Base-by-base conservation (phyloP, 352 stramenopile species). In the Globisporangium irregulare region DNA sequence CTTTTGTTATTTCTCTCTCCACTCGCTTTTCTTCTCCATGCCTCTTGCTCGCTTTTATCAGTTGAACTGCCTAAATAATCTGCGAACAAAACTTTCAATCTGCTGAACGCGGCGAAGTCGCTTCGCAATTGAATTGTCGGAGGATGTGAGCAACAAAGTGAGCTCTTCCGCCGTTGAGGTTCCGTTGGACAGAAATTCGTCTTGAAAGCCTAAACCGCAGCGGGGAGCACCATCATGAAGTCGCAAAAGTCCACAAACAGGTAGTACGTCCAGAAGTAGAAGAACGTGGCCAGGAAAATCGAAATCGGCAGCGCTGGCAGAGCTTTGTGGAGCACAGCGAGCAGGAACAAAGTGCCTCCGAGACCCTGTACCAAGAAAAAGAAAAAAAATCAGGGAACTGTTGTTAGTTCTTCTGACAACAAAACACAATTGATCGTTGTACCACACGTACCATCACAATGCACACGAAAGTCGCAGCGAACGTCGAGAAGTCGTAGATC, bases 301-400 rank as follows among this genome's bases (percentile, higher is more conserved):
- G 87, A 95, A 70, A 99, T 99, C 5, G 98, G 98, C 57, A 99
- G 73, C 20, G 98, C 97, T 0, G 96, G 96, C 14, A 99, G 77
- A 20, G 97, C 96, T 71, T 94, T 93, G 66, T 98, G 85, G 43
- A 98, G 89, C 59, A 99, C 86, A 2, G 92, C 84, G 36, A 99
- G 81, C 43, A 99, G 77, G 48, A 99, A 93, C 14, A 99, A 75
- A 24, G 98, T 99, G 20, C 85, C 91, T 50, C 90, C 90, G 3
- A 99, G 84, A 60, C 93, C 94, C 76, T 93, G 73, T 50, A 15
- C 72, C 68, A 32, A 46, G 12, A 56, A 68, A 29, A 53, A 51
- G 65, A 3, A 71, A 3, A 71, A n/a, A 20, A 4, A 32, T 32
- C 29, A 32, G 29, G 29, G 46, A 54, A 41, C 8, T 15, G 8